A percentile compares a stretch with the other conserved stretches of the same genome.
Evolutionary conservation across 2,329 filamentous ascomycete species (phyloP).

Genomic region (Pseudocercospora crystallina): DNA sequence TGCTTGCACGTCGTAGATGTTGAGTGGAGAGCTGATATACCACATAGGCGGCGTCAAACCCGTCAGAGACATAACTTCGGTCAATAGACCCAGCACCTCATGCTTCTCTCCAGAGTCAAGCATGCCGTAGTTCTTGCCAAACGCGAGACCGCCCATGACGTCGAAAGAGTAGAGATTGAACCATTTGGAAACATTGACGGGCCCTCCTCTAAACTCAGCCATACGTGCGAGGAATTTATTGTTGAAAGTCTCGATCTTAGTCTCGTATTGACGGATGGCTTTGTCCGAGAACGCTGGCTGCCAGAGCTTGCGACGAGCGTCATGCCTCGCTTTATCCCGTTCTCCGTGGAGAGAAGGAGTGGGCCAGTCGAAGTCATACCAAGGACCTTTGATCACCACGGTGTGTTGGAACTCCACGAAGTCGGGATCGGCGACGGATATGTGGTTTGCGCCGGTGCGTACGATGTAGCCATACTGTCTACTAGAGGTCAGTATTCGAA

Average conservation of each 20-base stretch:
- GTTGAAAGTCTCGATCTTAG: slow-evolving; percentile 35
- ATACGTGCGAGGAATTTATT: slow-evolving; percentile 35
- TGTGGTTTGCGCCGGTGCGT: slow-evolving; percentile 36
- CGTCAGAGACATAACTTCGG: slow-evolving; percentile 28
- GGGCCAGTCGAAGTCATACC: slow-evolving; percentile 40
- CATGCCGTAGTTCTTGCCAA: slow-evolving; percentile 26
- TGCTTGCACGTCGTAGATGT: too few species aligned
- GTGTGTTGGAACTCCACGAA: slow-evolving; percentile 18
- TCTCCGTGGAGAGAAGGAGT: slow-evolving; percentile 39
- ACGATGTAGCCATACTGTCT: slow-evolving; percentile 34
- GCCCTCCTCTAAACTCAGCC: slow-evolving; percentile 22
- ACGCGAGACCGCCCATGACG: slow-evolving; percentile 42
- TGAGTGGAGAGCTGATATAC: neutral
- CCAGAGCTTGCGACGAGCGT: slow-evolving; percentile 42
- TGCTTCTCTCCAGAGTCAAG: slow-evolving; percentile 28
- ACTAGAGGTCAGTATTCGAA: neutral
- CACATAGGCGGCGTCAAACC: slow-evolving; percentile 7
- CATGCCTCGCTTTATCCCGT: slow-evolving; percentile 38
- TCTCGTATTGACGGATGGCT: slow-evolving; percentile 43
- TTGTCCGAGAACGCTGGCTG: slow-evolving; percentile 42
- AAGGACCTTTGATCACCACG: slow-evolving; percentile 43
- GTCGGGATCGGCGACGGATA: slow-evolving; percentile 37
- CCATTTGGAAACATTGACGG: slow-evolving; percentile 41
- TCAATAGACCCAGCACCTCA: slow-evolving; percentile 38
- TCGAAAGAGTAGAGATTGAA: slow-evolving; percentile 46